Evolutionary conservation across 257 asterid species (phyloP).

Genomic region (Solanum peruvianum): DNA sequence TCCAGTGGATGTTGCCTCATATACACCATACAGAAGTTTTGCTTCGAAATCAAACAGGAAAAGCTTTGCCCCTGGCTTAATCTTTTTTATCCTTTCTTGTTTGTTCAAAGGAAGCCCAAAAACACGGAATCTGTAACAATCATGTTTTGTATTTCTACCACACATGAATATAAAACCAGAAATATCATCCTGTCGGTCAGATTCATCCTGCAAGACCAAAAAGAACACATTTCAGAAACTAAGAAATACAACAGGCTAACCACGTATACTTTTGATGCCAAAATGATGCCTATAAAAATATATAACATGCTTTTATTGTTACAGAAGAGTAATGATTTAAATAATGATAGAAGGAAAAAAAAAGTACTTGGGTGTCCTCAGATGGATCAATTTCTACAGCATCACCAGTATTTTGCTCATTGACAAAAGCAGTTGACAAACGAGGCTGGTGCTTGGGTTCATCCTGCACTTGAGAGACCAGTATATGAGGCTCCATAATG

Average conservation of each 20-base stretch:
- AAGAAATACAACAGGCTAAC: neutral
- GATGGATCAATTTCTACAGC: neutral
- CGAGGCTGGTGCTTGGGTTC: slow-evolving; percentile 17
- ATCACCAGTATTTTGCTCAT: neutral
- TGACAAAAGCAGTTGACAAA: neutral
- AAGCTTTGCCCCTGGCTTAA: slow-evolving; percentile 56
- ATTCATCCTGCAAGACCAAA: neutral
- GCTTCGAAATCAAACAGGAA: slow-evolving; percentile 54
- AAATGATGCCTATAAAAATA: neutral
- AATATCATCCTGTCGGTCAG: neutral
- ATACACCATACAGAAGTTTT: slow-evolving; percentile 67
- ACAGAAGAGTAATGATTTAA: neutral
- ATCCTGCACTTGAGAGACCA: slow-evolving; percentile 8
- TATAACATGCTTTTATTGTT: neutral
- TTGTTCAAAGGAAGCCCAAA: slow-evolving; percentile 57
- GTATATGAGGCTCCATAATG: neutral
- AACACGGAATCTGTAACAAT: slow-evolving; percentile 63
- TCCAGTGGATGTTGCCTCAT: slow-evolving; percentile 62
- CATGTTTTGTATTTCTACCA: slow-evolving; percentile 40
- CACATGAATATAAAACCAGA: slow-evolving; percentile 74
- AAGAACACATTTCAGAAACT: neutral
- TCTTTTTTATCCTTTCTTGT: slow-evolving; percentile 34
- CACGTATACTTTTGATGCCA: neutral
- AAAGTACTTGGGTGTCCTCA: neutral
- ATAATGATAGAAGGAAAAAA: neutral